Conservation (phyloP, 2,329 filamentous ascomycete species). For the Pseudocercospora crystallina region DNA sequence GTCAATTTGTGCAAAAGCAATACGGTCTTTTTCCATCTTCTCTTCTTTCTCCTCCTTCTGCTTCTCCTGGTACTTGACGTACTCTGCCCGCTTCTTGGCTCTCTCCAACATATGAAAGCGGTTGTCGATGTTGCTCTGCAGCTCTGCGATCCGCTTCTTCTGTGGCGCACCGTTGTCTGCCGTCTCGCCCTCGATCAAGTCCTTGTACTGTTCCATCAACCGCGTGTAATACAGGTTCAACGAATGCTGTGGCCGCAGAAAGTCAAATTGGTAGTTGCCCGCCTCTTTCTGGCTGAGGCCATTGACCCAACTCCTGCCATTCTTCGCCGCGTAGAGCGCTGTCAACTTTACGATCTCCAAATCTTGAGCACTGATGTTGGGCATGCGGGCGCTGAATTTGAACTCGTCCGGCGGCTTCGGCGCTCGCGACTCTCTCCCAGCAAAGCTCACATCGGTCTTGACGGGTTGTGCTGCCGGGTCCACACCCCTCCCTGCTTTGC, state of each 20-base stretch:
- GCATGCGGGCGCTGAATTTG: conserved; percentile 93
- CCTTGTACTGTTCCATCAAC: conserved; percentile 89
- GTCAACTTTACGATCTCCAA: conserved; percentile 72
- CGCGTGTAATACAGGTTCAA: conserved; percentile 94
- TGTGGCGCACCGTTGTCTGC: conserved; percentile 70
- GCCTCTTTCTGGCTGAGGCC: conserved; percentile 83
- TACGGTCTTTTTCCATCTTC: conserved; percentile 76
- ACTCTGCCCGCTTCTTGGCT: conserved; percentile 83
- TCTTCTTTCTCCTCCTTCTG: conserved; percentile 89
- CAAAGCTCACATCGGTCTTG: conserved; percentile 38
- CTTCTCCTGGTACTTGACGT: conserved; percentile 76
- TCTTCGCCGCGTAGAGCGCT: conserved; percentile 88
- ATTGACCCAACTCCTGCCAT: conserved; percentile 89
- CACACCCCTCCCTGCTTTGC: conserved; percentile 78
- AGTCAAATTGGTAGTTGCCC: conserved; percentile 93
- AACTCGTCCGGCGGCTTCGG: conserved; percentile 84
- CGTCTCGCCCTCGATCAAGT: conserved; percentile 67
- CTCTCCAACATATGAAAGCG: conserved; percentile 77
- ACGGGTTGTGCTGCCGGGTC: conserved; percentile 53
- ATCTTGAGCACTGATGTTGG: conserved; percentile 94
- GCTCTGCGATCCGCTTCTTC: conserved; percentile 68
- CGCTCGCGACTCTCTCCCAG: conserved; percentile 68
- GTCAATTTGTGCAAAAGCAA: conserved; percentile 81
- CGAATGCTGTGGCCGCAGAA: conserved; percentile 90
- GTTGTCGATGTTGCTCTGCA: conserved; percentile 74